These are phyloP conservation scores for Erodium trifolium DNA, from an alignment of 441 rosid species.

Conservation along the genomic window DNA sequence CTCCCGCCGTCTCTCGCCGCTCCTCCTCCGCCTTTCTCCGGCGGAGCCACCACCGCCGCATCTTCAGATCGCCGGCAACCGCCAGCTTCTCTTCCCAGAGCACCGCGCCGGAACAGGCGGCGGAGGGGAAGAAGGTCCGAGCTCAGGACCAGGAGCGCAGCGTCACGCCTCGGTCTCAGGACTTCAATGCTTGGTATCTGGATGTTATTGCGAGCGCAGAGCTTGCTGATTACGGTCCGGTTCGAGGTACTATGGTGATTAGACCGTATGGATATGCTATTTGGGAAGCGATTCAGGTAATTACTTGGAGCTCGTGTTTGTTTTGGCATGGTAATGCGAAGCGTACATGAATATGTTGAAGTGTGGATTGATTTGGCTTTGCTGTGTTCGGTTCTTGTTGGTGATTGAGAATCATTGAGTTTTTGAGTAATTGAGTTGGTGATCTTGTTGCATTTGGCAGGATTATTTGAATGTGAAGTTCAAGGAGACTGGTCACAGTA, in stretches of 20 bases:
- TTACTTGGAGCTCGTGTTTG: neutral
- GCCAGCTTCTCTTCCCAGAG: slow-evolving; percentile 44
- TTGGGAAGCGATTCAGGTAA: slow-evolving; percentile 95
- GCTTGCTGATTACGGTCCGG: slow-evolving; percentile 91
- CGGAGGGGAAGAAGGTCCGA: slow-evolving; percentile 30
- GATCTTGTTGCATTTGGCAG: slow-evolving; percentile 25
- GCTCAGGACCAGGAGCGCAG: slow-evolving; percentile 10
- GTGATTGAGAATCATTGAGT: neutral
- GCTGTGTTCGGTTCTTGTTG: neutral
- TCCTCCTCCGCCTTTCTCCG: slow-evolving; percentile 31
- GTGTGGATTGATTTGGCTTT: neutral
- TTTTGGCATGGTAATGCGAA: too few species aligned
- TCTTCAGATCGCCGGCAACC: slow-evolving; percentile 15
- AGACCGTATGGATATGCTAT: slow-evolving; percentile 90
- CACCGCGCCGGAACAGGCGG: slow-evolving; percentile 33
- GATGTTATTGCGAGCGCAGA: slow-evolving; percentile 83
- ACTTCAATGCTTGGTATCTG: slow-evolving; percentile 88
- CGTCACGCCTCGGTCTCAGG: slow-evolving; percentile 76
- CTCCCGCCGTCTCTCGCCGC: slow-evolving; percentile 33
- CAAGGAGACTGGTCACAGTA: slow-evolving; percentile 94
- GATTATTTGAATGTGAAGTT: slow-evolving; percentile 79
- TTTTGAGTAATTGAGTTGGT: neutral
- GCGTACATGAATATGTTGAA: neutral
- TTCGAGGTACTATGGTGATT: slow-evolving; percentile 94
- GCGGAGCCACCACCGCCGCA: slow-evolving; percentile 15